Evolutionary conservation across 1,139 yeast genomes (phyloP), one percentile per base, ranked within the genome.

Genomic region (Maudiozyma humilis): DNA sequence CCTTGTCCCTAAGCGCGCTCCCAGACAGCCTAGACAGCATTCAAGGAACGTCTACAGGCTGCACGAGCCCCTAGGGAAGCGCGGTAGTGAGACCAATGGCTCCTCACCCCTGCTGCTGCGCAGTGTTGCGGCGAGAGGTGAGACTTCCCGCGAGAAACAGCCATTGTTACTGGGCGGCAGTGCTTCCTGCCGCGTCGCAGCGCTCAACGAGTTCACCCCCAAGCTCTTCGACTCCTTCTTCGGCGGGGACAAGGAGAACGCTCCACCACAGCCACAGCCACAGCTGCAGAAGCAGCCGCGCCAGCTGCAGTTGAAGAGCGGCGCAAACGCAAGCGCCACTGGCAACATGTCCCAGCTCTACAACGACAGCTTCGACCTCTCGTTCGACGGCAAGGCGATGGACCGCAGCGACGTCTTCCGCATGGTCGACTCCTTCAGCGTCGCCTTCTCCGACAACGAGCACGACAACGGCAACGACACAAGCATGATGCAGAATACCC

Each of bases 341-440:
- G 20, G 29, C 19, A 33, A 33, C 14, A 39, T 6, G 27, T 42
- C 44, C 23, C 34, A 42, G 27, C 31, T 37, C 42, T 19, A 41
- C 32, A 57, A 60, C 38, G 63, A 60, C 32, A 57, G 60, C 42
- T 57, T 59, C 40, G 72, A 68, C 23, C 47, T 68, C 41, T 66
- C 70, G 52, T 68, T 68, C 44, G 72, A 68, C 49, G 72, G 72
- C 7, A 68, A 68, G 46, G 72, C 71, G 2, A 55, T 68, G 60
- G 68, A 67, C 50, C 62, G 61, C 43, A 65, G 65, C 45, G 72
- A 68, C 51, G 51, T 66, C 16, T 65, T 66, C 38, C 61, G 66
- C 35, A 57, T 67, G 53, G 68, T 66, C 10, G 70, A 67, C 44
- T 63, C 66, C 4, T 63, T 62, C 41, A 59, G 60, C 37, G 51